A percentile compares a stretch with the other conserved stretches of the same genome.
Evolutionary conservation across 345 rosid species (phyloP).

Genomic region (Erysimum cheiranthoides): DNA sequence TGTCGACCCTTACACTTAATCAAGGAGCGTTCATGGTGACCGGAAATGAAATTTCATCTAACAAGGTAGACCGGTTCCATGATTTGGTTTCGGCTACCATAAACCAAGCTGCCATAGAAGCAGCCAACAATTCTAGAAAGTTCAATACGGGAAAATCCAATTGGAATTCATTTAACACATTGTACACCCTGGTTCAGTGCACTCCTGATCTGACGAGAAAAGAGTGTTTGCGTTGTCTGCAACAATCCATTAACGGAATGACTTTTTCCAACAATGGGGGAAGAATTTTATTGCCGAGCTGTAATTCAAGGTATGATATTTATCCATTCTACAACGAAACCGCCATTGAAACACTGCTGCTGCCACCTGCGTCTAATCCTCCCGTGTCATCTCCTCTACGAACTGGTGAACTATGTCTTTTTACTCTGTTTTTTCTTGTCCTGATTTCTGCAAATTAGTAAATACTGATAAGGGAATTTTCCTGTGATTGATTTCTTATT

Average conservation of each 20-base stretch:
- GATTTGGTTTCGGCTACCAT: constrained; percentile 7
- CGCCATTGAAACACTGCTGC: background rate
- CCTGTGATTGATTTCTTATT: too few relatives aligned
- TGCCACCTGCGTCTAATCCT: constrained; percentile 10
- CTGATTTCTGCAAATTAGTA: too few relatives aligned
- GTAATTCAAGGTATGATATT: constrained; percentile 47
- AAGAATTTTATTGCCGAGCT: constrained; percentile 46
- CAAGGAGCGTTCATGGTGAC: too few relatives aligned
- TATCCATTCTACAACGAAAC: constrained; percentile 49
- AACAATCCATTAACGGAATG: background rate
- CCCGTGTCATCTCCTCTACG: constrained; percentile 15
- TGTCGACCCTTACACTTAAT: too few relatives aligned
- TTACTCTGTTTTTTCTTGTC: background rate
- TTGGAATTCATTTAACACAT: background rate
- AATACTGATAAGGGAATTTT: too few relatives aligned
- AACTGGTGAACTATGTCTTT: constrained; percentile 17
- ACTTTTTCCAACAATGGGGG: constrained; percentile 40
- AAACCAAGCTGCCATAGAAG: background rate
- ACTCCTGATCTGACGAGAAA: constrained; percentile 48
- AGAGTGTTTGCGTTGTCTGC: constrained; percentile 45
- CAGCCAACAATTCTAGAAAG: constrained; percentile 26
- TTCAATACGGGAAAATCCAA: constrained; percentile 38
- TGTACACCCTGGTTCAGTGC: constrained; percentile 60
- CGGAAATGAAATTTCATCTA: background rate
- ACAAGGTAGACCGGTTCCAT: background rate